These are phyloP conservation scores for Xylariaceae sp. DNA, from an alignment of 2,329 filamentous ascomycete genomes.

Conservation along the genomic window DNA sequence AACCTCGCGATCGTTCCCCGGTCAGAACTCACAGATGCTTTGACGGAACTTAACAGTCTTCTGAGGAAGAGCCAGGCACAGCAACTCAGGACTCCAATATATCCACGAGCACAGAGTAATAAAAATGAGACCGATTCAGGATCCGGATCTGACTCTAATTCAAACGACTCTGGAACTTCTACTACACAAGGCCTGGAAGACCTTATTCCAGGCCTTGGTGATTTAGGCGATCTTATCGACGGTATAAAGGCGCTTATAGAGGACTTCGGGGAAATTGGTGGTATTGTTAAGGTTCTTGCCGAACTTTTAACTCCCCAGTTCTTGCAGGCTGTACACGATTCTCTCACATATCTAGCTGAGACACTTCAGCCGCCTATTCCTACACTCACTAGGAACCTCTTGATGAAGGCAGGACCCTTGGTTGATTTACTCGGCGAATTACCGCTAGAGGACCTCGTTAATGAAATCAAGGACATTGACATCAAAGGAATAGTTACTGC, in stretches of 20 bases:
- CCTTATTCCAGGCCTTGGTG: constrained; percentile 35
- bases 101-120: constrained; percentile 32
- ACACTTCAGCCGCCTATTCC: constrained; percentile 49
- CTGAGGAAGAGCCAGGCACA: constrained; percentile 45
- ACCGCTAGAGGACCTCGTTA: constrained; percentile 43
- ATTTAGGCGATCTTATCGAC: constrained; percentile 36
- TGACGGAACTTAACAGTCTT: constrained; percentile 51
- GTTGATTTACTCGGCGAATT: constrained; percentile 43
- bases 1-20: constrained; percentile 53
- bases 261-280: constrained; percentile 39
- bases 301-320: constrained; percentile 48
- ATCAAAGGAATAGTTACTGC: constrained; percentile 44
- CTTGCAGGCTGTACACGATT: constrained; percentile 49
- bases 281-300: constrained; percentile 40
- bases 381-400: constrained; percentile 34
- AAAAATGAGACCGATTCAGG: constrained; percentile 31
- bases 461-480: constrained; percentile 45
- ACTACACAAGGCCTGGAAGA: constrained; percentile 26
- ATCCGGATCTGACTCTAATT: constrained; percentile 30
- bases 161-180: neutral
- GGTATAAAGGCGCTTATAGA: constrained; percentile 37
- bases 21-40: constrained; percentile 53
- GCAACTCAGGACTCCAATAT: constrained; percentile 37
- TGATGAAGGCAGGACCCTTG: constrained; percentile 38
- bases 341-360: constrained; percentile 48